Base-by-base conservation (phyloP, 1,284 basidiomycete genomes). In the Cryptococcus sp. region DNA sequence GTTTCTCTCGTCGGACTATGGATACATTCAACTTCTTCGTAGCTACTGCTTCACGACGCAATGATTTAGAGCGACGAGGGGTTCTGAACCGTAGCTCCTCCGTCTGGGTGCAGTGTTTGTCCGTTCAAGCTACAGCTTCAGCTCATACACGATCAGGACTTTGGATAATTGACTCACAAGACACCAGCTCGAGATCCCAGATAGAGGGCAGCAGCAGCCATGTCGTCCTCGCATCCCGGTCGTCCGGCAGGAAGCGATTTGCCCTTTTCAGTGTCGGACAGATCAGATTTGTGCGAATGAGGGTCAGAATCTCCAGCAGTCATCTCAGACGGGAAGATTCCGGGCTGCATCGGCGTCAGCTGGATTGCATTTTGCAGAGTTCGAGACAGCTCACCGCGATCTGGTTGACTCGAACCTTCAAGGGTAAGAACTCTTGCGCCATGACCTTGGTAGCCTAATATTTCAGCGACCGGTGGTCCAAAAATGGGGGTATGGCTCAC, bases 391-490 rank as follows among this genome's bases (percentile, higher is more conserved):
- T 32, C 26, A 56, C 57, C 25, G 63, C 62, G 34, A 71, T 66
- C 42, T 65, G 58, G 54, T 72, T 72, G 40, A 68, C 53, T 18
- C 69, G 52, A 24, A 69, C 59, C 23, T 63, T 65, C 14, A 61
- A 45, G 36, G 60, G 56, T 31, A 60, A 38, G 32, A 64, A 63
- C 44, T 69, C 64, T 10, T 47, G 56, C 2, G 63, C 60, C 34
- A 69, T 45, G 38, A 69, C 56, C 32, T 65, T 63, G 40, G 48
- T 56, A 45, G 62, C 48, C 55, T 59, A 31, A 7, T 5, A n/a
- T 19, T 23, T 45, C 44, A 45, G 35, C 25, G 26, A 26, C 34
- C 5, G 44, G 18, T 10, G 22, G 12, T 22, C 34, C 19, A 6
- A 39, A 16, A 9, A 24, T 47, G 33, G 33, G 32, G 12, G 10